Evolutionary conservation across 202 grass and related monocot genomes (phyloP).

Genomic region (Sporobolus alterniflorus): DNA sequence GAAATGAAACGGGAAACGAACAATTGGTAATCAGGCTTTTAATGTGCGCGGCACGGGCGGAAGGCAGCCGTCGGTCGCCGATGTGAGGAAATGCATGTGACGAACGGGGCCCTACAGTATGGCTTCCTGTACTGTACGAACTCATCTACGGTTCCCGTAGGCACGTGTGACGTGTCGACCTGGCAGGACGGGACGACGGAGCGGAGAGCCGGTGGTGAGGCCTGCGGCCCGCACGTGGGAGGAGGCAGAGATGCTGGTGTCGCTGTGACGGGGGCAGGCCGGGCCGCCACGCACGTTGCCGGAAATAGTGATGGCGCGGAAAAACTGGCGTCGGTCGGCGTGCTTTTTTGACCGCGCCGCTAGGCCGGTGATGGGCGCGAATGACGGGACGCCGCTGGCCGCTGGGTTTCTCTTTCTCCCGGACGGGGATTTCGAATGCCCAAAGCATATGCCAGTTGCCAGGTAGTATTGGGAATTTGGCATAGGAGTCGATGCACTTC

Average conservation of each 20-base stretch:
- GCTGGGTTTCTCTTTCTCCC: neutral
- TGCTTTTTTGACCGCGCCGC: conserved; percentile 16
- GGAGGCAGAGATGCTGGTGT: conserved; percentile 17
- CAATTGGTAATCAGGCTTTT: neutral
- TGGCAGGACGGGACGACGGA: neutral
- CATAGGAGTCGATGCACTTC: too few relatives aligned
- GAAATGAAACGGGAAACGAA: neutral
- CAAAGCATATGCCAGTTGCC: too few relatives aligned
- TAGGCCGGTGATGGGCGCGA: neutral
- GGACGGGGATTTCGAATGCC: too few relatives aligned
- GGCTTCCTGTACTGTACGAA: neutral
- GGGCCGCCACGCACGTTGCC: conserved; percentile 34
- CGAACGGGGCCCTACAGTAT: neutral
- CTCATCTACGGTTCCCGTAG: neutral
- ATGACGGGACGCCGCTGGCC: neutral
- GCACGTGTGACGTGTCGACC: conserved; percentile 37
- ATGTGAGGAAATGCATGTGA: neutral
- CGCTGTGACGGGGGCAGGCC: conserved; percentile 40
- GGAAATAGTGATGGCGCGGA: conserved; percentile 3
- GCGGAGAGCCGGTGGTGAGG: too few relatives aligned
- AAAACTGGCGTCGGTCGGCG: conserved; percentile 30
- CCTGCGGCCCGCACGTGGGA: conserved; percentile 36
- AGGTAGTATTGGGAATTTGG: too few relatives aligned
- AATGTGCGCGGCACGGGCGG: neutral
- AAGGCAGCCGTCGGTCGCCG: neutral